phyloP scores from a whole-genome alignment of 1,284 basidiomycete species.

The Inonotus obliquus region DNA sequence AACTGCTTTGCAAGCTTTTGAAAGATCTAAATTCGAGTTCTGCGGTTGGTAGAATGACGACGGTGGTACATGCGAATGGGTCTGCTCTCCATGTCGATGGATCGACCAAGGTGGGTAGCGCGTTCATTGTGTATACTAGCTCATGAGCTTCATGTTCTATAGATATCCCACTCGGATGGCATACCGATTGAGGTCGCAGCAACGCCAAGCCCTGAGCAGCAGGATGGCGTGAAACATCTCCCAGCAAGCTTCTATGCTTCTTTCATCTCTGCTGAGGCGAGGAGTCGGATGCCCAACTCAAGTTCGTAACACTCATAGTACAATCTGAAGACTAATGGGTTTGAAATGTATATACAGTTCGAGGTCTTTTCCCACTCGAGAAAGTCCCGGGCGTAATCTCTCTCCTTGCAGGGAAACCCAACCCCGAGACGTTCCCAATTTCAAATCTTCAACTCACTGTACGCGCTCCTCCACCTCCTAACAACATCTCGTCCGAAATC shows the following conservation, averaged over 20 bases:
- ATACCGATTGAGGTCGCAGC: constrained; percentile 3
- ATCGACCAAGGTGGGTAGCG: not conserved
- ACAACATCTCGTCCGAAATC: constrained; percentile 5
- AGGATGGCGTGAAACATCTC: constrained; percentile 31
- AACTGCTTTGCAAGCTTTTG: not conserved
- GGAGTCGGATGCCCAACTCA: constrained; percentile 52
- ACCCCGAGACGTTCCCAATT: constrained; percentile 88
- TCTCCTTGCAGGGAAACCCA: constrained; percentile 85
- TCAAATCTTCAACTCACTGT: constrained; percentile 62
- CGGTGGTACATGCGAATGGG: not conserved
- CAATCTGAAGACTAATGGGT: not conserved
- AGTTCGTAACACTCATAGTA: constrained; percentile 38
- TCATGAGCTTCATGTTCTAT: not conserved
- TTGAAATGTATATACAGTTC: constrained; percentile 33
- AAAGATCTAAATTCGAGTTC: not conserved
- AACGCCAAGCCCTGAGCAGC: not conserved
- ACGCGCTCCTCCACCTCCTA: constrained; percentile 27
- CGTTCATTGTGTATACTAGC: not conserved
- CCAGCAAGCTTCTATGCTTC: constrained; percentile 46
- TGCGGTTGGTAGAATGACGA: not conserved
- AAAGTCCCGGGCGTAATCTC: constrained; percentile 77
- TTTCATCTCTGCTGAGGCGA: constrained; percentile 58
- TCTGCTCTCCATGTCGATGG: not conserved
- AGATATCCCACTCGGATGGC: constrained; percentile 18
- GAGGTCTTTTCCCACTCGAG: constrained; percentile 73